Evolutionary conservation across 2,329 filamentous ascomycete species (phyloP), one percentile per base, ranked within the genome.

Genomic region (Epichloe hybrida): DNA sequence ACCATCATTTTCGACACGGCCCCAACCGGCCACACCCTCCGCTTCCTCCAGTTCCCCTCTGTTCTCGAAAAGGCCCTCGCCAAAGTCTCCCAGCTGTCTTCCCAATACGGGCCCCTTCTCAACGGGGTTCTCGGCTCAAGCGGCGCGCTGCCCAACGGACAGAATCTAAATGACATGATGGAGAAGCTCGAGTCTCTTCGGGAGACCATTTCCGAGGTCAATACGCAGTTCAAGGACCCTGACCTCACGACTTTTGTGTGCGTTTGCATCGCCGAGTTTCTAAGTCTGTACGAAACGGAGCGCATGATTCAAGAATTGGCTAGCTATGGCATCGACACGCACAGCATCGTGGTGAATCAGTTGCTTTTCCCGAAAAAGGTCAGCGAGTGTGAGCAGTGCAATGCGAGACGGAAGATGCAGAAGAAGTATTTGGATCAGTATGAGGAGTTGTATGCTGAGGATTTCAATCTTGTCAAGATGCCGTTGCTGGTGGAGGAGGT

Each of bases 401-500:
- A 89, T 64, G 86, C 93, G 44, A 76, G 93, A 57, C 77, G 90
- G 63, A 94, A 94, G 75, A 98, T 98, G 93, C 93, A 98, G 76
- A 93, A 89, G 76, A 98, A 98, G 74, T 98, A 98, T 66, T 77
- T 98, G 42, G 90, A 97, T 65, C 91, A 98, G 75, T 97, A 97
- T 62, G 90, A 95, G 70, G 93, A 98, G 73, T 72, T 98, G 53
- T 98, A 98, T 66, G 90, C 96, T 64, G 93, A 98, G 68, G 69
- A 71, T 54, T 98, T 98, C 73, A 95, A 98, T 65, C 90, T 98
- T 39, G 91, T 98, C 59, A 91, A 91, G 76, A 97, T 98, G 90
- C 93, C 93, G 38, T 70, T 98, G 62, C 72, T 98, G 53, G 88
- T 95, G 1, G 91, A 98, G 67, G 93, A 98, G 72, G 90, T 98